A percentile compares a stretch with the other conserved stretches of the same genome.
Conservation (phyloP, 345 rosid species). For the Lepidium africanum region DNA sequence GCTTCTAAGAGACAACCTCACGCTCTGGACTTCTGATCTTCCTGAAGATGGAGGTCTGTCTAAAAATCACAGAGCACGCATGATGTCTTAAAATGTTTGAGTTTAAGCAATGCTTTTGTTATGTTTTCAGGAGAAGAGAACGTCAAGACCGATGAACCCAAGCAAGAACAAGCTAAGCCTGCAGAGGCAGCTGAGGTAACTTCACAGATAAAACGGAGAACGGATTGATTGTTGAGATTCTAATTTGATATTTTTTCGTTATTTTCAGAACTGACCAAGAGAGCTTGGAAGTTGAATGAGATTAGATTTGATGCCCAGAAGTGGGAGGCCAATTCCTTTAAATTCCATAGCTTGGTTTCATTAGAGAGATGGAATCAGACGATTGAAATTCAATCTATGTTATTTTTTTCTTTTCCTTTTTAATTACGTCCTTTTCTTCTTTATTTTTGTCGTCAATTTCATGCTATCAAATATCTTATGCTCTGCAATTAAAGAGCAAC, state of each 20-base stretch:
- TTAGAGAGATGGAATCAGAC: conserved; percentile 16
- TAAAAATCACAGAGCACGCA: background rate
- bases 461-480: conserved; percentile 11
- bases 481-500: background rate
- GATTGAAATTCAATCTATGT: background rate
- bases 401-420: background rate
- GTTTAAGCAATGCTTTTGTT: background rate
- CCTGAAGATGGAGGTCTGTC: conserved; percentile 95
- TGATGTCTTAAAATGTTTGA: background rate
- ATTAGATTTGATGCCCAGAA: conserved; percentile 11
- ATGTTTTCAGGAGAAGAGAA: conserved; percentile 63
- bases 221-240: background rate
- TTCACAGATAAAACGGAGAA: background rate
- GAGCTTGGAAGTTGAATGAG: conserved; percentile 16
- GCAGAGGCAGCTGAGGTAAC: conserved; percentile 55
- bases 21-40: conserved; percentile 98
- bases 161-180: conserved; percentile 38
- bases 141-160: conserved; percentile 64
- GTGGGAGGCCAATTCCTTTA: conserved; percentile 7
- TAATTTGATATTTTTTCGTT: background rate
- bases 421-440: background rate
- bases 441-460: conserved; percentile 4
- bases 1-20: conserved; percentile 96
- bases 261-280: conserved; percentile 22
- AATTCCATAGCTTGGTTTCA: conserved; percentile 15